phyloP scores from a whole-genome alignment of 1,284 basidiomycete species.

The Gymnopus androsaceus region DNA sequence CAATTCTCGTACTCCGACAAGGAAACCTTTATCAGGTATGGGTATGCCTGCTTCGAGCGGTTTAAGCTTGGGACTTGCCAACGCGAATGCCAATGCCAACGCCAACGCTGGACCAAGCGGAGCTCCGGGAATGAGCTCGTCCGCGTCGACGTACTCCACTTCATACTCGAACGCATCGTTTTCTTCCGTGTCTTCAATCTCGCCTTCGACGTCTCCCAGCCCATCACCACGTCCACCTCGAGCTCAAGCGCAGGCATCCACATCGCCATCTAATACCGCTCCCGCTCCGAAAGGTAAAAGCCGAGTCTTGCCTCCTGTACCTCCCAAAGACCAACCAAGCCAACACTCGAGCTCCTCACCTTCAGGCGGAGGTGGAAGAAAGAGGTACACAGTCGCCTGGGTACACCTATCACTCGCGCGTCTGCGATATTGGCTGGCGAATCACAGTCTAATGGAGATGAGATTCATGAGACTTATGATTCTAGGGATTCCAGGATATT shows the following conservation, averaged over 20 bases:
- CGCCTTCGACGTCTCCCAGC: slow-evolving; percentile 18
- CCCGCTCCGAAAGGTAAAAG: neutral
- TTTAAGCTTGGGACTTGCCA: slow-evolving; percentile 31
- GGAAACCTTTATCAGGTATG: neutral
- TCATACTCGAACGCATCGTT: slow-evolving; percentile 25
- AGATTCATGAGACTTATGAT: neutral
- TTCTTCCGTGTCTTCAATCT: slow-evolving; percentile 28
- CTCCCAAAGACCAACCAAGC: slow-evolving; percentile 7
- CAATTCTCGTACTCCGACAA: slow-evolving; percentile 14
- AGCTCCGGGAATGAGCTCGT: slow-evolving; percentile 20
- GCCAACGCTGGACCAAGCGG: slow-evolving; percentile 22
- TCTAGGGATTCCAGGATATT: slow-evolving; percentile 16
- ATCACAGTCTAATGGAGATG: slow-evolving; percentile 29
- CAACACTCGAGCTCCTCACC: slow-evolving; percentile 6
- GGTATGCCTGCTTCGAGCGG: slow-evolving; percentile 19
- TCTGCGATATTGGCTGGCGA: slow-evolving; percentile 39
- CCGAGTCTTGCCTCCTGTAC: slow-evolving; percentile 10
- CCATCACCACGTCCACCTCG: slow-evolving; percentile 6
- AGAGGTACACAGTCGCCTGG: slow-evolving; percentile 83
- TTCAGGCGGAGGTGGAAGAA: slow-evolving; percentile 61
- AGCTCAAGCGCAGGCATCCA: neutral
- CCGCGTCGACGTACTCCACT: slow-evolving; percentile 25
- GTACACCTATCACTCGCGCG: slow-evolving; percentile 51
- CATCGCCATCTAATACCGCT: neutral
- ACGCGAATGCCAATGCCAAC: no score